phyloP scores from a whole-genome alignment of 2,329 filamentous ascomycete species.

The Fusarium sp. region DNA sequence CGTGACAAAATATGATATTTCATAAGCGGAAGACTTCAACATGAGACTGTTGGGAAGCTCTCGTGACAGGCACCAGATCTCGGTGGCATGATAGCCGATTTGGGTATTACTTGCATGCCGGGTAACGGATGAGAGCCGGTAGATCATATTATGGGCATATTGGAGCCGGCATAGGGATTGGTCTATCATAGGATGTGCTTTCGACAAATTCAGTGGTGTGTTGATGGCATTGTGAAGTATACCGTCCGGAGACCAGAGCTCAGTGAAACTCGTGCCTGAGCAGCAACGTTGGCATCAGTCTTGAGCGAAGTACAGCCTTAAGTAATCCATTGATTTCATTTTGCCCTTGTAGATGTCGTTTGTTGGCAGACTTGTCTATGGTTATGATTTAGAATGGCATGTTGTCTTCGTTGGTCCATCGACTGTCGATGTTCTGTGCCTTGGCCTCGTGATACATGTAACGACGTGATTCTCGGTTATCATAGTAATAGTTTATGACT shows the following conservation, averaged over 20 bases:
- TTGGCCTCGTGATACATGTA: neutral
- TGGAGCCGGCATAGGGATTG: neutral
- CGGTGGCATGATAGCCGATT: constrained; percentile 1
- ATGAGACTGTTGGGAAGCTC: neutral
- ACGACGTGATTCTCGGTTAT: neutral
- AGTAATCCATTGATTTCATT: neutral
- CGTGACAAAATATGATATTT: neutral
- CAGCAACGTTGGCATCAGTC: neutral
- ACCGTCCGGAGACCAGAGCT: neutral
- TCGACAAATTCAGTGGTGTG: neutral
- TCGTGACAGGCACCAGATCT: constrained; percentile 6
- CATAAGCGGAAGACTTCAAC: neutral
- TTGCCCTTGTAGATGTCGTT: neutral
- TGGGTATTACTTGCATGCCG: neutral
- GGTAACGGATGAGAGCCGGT: neutral
- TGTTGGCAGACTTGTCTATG: neutral
- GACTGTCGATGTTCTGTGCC: neutral
- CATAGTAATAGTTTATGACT: no score
- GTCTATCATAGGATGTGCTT: neutral
- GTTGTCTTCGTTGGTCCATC: neutral
- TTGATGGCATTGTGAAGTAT: neutral
- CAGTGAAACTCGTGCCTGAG: neutral
- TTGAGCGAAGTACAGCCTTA: neutral
- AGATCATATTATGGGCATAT: neutral
- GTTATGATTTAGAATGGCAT: neutral